Evolutionary conservation across 176 grass and related monocot species (phyloP).

Genomic region (Triticum turgidum): DNA sequence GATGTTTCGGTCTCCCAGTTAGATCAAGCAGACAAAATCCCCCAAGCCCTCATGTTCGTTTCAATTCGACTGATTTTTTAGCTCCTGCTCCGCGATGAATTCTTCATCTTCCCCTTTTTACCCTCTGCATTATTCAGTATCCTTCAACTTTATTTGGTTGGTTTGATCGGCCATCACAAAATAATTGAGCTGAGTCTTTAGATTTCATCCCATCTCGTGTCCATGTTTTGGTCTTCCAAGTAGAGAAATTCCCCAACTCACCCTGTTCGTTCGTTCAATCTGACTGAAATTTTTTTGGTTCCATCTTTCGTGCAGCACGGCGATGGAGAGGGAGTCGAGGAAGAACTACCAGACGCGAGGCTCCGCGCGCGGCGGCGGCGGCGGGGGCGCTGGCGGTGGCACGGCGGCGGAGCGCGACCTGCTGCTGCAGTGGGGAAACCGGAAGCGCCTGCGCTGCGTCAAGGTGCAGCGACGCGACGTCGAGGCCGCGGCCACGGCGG

Average conservation of each 20-base stretch:
- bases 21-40: neutral
- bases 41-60: neutral
- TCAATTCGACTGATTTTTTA: neutral
- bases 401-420: constrained; percentile 57
- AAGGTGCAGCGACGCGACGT: constrained; percentile 78
- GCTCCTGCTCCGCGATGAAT: neutral
- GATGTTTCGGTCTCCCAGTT: neutral
- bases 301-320: neutral
- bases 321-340: constrained; percentile 74
- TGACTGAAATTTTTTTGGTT: neutral
- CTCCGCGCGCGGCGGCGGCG: constrained; percentile 40
- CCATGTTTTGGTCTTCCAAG: neutral
- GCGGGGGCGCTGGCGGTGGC: constrained; percentile 20
- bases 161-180: neutral
- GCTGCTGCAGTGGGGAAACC: constrained; percentile 86
- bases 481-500: constrained; percentile 39
- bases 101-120: neutral
- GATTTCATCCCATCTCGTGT: neutral
- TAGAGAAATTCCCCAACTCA: neutral
- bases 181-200: neutral
- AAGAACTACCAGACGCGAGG: constrained; percentile 85
- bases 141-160: neutral
- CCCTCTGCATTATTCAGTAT: neutral
- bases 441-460: constrained; percentile 81
- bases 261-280: neutral